Evolutionary conservation across 805 yeast species (phyloP).

Genomic region (Nakazawaea wyomingensis): DNA sequence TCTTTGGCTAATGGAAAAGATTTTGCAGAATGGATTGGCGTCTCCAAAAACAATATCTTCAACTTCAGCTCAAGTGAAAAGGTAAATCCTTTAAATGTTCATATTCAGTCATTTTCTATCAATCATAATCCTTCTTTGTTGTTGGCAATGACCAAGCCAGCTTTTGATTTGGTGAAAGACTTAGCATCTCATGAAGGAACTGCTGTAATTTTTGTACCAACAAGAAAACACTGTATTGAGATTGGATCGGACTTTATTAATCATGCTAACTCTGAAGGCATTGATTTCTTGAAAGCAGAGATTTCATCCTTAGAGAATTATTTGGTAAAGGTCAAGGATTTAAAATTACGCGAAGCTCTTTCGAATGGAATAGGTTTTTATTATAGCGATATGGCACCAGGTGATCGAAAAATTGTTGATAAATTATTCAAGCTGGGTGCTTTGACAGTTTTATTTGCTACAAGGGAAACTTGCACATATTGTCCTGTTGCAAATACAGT

Average conservation of each 20-base stretch:
- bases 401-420: constrained; percentile 53
- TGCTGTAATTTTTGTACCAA: constrained; percentile 52
- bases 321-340: constrained; percentile 42
- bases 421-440: constrained; percentile 45
- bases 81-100: constrained; percentile 50
- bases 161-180: constrained; percentile 36
- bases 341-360: constrained; percentile 36
- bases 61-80: constrained; percentile 68
- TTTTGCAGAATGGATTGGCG: constrained; percentile 84
- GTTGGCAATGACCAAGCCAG: constrained; percentile 44
- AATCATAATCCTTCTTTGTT: constrained; percentile 49
- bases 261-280: constrained; percentile 30
- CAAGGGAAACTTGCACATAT: constrained; percentile 49
- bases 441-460: constrained; percentile 52
- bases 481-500: constrained; percentile 52
- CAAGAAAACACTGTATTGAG: constrained; percentile 48
- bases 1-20: constrained; percentile 74
- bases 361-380: constrained; percentile 59
- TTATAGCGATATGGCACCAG: constrained; percentile 49
- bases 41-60: constrained; percentile 51
- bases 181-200: constrained; percentile 26
- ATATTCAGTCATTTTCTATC: constrained; percentile 42
- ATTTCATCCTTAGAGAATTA: constrained; percentile 33
- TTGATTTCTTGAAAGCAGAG: constrained; percentile 36
- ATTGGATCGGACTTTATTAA: constrained; percentile 41